A percentile compares a stretch with the other conserved stretches of the same genome.
These are phyloP conservation scores for Trametes sanguinea DNA, from an alignment of 768 basidiomycete genomes.

Conservation along the genomic window DNA sequence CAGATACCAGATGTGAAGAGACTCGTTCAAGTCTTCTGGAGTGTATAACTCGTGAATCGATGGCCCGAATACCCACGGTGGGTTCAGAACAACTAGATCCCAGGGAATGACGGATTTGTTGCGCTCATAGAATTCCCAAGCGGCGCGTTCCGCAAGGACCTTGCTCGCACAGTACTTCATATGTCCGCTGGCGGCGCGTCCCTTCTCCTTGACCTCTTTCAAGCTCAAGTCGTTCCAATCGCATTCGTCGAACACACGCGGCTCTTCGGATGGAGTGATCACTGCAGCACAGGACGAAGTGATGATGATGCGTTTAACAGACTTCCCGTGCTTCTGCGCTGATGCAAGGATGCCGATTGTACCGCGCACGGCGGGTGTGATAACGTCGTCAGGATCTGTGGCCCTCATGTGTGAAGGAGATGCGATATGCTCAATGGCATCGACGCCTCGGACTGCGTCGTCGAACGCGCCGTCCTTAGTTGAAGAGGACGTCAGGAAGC, in stretches of 20 bases:
- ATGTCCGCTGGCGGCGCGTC: constrained; percentile 40
- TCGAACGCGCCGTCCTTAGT: constrained; percentile 69
- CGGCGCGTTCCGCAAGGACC: constrained; percentile 59
- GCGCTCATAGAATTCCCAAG: constrained; percentile 50
- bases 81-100: constrained; percentile 57
- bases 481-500: too few species aligned
- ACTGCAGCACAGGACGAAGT: constrained; percentile 60
- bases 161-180: constrained; percentile 60
- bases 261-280: constrained; percentile 25
- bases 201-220: constrained; percentile 48
- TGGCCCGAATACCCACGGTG: constrained; percentile 43
- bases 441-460: constrained; percentile 74
- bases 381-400: constrained; percentile 53
- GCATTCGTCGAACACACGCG: constrained; percentile 43
- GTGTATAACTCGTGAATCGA: constrained; percentile 35
- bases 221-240: constrained; percentile 64
- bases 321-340: constrained; percentile 46
- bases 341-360: constrained; percentile 64
- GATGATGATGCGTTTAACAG: constrained; percentile 61
- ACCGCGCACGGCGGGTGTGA: constrained; percentile 71
- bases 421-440: constrained; percentile 70
- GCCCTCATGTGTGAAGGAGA: constrained; percentile 57
- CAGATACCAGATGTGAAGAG: constrained; percentile 24
- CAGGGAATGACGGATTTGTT: constrained; percentile 46
- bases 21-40: constrained; percentile 41